A percentile compares a stretch with the other conserved stretches of the same genome.
These are phyloP conservation scores for Cryptosporidium xiaoi DNA, from an alignment of 169 alveolate genomes.

Conservation along the genomic window DNA sequence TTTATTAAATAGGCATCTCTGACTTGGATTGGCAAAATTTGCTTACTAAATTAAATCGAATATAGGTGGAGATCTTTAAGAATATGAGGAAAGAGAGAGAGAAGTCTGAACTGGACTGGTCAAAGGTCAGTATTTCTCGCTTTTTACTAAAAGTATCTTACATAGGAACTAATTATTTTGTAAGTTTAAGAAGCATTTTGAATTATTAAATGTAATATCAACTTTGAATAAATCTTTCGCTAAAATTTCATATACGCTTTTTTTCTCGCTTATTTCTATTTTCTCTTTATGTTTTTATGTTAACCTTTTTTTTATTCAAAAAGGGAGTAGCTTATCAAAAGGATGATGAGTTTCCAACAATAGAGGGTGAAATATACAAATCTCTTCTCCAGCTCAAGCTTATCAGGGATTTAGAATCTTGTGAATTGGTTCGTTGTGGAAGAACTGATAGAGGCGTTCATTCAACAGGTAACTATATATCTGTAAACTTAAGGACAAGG, in stretches of 20 bases:
- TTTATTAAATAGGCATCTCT: too few relatives aligned
- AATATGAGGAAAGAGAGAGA: constrained; percentile 6
- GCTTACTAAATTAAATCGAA: background rate
- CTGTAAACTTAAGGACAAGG: constrained; percentile 81
- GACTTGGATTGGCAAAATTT: too few relatives aligned
- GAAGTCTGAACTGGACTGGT: constrained; percentile 58
- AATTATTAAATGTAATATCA: background rate
- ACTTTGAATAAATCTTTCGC: background rate
- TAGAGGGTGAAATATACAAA: constrained; percentile 72
- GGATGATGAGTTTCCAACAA: constrained; percentile 55
- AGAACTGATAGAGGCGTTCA: constrained; percentile 93
- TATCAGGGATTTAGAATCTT: constrained; percentile 46
- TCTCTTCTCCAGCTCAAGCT: constrained; percentile 37
- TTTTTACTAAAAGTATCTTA: constrained; percentile 65
- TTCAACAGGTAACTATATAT: constrained; percentile 87
- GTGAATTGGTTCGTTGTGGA: constrained; percentile 82
- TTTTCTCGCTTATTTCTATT: background rate
- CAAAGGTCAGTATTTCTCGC: constrained; percentile 32
- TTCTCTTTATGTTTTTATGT: background rate
- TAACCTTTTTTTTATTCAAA: background rate
- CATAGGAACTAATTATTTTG: constrained; percentile 72
- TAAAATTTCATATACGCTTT: background rate
- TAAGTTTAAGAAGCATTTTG: constrained; percentile 21
- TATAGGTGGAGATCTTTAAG: background rate
- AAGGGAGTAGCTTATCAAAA: constrained; percentile 76